Percentiles rank a stretch among this genome's conserved stretches.
phyloP scores from a whole-genome alignment of 345 rosid genomes.

The Firmiana major region DNA sequence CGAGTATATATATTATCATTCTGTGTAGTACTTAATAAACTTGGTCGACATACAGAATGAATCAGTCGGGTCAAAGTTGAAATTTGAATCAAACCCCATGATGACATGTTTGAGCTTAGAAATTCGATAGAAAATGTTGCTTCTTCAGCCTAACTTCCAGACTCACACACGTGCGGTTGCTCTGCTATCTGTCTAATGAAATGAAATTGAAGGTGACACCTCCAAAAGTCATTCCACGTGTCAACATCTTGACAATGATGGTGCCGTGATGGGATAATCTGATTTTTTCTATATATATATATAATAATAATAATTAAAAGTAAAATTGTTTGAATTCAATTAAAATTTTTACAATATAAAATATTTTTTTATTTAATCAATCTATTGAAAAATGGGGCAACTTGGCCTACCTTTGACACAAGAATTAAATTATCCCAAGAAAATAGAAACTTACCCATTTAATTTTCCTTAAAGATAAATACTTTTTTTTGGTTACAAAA shows the following conservation, averaged over 20 bases:
- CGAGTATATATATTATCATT: too few species aligned
- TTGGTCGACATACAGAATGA: background rate
- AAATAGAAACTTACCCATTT: background rate
- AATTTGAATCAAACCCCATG: background rate
- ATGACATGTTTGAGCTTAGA: background rate
- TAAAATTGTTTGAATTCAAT: too few species aligned
- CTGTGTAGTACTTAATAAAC: too few species aligned
- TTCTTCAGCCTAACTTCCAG: background rate
- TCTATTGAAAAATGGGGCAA: too few species aligned
- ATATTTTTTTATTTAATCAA: too few species aligned
- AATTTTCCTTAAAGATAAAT: background rate
- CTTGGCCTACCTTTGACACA: too few species aligned
- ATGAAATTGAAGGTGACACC: background rate
- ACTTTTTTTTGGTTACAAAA: too few species aligned
- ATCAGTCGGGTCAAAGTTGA: constrained; percentile 15
- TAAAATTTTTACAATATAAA: too few species aligned
- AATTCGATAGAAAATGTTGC: background rate
- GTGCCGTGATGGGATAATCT: background rate
- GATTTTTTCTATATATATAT: too few species aligned
- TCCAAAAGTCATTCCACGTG: background rate
- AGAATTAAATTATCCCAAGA: too few species aligned
- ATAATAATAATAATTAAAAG: too few species aligned
- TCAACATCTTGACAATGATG: background rate
- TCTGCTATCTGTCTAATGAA: background rate
- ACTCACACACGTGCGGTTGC: background rate